These are phyloP conservation scores for Scleromitrula shiraiana DNA, from an alignment of 2,329 filamentous ascomycete genomes.

Conservation along the genomic window DNA sequence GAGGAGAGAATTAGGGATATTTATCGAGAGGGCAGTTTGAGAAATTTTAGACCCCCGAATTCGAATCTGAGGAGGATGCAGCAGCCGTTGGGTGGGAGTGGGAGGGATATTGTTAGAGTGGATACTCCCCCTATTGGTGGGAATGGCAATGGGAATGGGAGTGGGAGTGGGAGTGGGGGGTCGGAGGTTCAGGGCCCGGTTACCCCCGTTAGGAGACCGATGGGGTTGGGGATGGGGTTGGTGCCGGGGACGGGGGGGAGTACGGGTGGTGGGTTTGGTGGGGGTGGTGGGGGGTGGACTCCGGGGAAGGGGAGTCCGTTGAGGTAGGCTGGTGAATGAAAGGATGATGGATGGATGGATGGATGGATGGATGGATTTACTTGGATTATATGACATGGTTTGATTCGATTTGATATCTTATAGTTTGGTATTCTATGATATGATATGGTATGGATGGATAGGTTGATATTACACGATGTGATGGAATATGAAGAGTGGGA, in stretches of 20 bases:
- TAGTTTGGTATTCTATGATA: too few relatives aligned
- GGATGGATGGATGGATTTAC: background rate
- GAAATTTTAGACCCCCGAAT: conserved; percentile 47
- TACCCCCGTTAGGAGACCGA: conserved; percentile 7
- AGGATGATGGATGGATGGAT: background rate
- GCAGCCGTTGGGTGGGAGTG: conserved; percentile 34
- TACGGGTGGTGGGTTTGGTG: conserved; percentile 2
- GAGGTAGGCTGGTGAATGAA: background rate
- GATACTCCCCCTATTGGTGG: conserved; percentile 41
- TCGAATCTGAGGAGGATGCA: conserved; percentile 35
- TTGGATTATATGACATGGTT: background rate
- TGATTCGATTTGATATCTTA: background rate
- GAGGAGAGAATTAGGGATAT: conserved; percentile 82
- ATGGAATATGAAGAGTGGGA: background rate
- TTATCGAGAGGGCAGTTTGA: conserved; percentile 57
- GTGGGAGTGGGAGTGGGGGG: background rate
- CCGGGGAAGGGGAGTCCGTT: conserved; percentile 6
- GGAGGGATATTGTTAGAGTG: conserved; percentile 37
- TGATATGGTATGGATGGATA: background rate
- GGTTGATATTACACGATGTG: background rate
- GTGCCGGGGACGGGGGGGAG: conserved; percentile 1
- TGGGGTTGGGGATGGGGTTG: background rate
- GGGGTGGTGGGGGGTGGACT: conserved; percentile 4
- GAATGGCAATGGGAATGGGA: conserved; percentile 11
- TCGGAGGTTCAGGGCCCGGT: background rate